Conservation (phyloP, 768 basidiomycete genomes). For the Chalciporus pseudorubinellus region DNA sequence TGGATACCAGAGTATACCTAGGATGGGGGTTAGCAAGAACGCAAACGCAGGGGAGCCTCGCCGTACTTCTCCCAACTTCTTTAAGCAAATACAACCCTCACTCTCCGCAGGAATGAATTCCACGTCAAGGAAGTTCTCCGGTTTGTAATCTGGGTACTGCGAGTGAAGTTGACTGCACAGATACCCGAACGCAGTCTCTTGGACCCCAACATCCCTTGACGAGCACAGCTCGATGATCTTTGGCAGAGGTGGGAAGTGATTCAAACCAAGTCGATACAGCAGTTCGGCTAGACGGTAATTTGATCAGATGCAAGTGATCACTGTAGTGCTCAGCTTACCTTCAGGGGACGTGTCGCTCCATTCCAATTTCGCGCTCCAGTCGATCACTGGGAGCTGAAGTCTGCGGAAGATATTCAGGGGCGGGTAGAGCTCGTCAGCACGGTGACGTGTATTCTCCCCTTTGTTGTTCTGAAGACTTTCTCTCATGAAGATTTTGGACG, state of each 20-base stretch:
- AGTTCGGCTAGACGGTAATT: slow-evolving; percentile 52
- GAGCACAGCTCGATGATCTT: slow-evolving; percentile 67
- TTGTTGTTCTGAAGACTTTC: slow-evolving; percentile 35
- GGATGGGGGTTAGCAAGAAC: neutral
- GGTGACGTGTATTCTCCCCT: slow-evolving; percentile 43
- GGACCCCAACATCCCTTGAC: slow-evolving; percentile 43
- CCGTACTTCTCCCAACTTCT: slow-evolving; percentile 60
- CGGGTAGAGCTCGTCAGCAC: slow-evolving; percentile 77
- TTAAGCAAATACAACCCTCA: slow-evolving; percentile 47
- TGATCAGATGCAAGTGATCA: neutral
- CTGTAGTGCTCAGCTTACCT: slow-evolving; percentile 47
- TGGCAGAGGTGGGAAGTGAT: slow-evolving; percentile 59
- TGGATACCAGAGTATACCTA: slow-evolving; percentile 66
- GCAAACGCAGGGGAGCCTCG: neutral
- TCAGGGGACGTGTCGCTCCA: slow-evolving; percentile 81
- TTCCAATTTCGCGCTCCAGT: slow-evolving; percentile 71
- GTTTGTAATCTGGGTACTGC: slow-evolving; percentile 55
- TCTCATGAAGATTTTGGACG: slow-evolving; percentile 44
- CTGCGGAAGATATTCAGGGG: slow-evolving; percentile 65
- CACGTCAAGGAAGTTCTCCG: slow-evolving; percentile 47
- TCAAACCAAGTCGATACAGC: slow-evolving; percentile 64
- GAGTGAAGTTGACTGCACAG: slow-evolving; percentile 64
- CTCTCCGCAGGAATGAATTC: slow-evolving; percentile 75
- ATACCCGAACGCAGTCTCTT: slow-evolving; percentile 66
- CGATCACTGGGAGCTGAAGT: slow-evolving; percentile 73